A percentile compares a stretch with the other conserved stretches of the same genome.
Evolutionary conservation across 202 grass and related monocot species (phyloP).

Genomic region (Setaria italica): DNA sequence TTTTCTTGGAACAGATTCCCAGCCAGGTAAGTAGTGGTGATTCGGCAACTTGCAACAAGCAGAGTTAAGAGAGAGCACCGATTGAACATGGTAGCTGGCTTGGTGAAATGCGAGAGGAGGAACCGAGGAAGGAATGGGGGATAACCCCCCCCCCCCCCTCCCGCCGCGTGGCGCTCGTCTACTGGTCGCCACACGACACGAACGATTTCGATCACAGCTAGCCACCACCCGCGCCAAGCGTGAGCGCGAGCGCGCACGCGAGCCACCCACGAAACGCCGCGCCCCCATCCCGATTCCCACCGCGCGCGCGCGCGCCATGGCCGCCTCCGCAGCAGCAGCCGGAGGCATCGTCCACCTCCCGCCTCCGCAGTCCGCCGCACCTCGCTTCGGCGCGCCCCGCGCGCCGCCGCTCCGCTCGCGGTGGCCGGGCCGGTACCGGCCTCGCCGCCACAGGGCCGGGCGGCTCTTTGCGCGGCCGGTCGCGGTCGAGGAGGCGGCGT

Average conservation of each 20-base stretch:
- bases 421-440: not conserved
- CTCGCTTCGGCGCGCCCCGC: not conserved
- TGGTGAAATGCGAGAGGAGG: too few relatives aligned
- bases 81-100: too few relatives aligned
- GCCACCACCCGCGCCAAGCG: not conserved
- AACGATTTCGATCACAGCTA: not conserved
- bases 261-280: constrained; percentile 7
- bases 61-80: too few relatives aligned
- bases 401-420: not conserved
- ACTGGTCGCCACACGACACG: not conserved
- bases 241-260: not conserved
- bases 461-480: constrained; percentile 29
- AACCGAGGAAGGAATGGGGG: too few relatives aligned
- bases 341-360: constrained; percentile 21
- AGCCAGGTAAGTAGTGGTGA: too few relatives aligned
- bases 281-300: not conserved
- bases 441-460: not conserved
- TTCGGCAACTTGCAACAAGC: too few relatives aligned
- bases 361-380: not conserved
- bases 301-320: constrained; percentile 16
- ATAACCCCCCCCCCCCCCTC: not conserved
- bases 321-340: constrained; percentile 11
- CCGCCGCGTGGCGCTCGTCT: not conserved
- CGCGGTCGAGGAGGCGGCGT: constrained; percentile 25
- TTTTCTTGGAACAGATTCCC: too few relatives aligned